These are phyloP conservation scores for Populus davidiana DNA, from an alignment of 345 rosid species.

Conservation along the genomic window DNA sequence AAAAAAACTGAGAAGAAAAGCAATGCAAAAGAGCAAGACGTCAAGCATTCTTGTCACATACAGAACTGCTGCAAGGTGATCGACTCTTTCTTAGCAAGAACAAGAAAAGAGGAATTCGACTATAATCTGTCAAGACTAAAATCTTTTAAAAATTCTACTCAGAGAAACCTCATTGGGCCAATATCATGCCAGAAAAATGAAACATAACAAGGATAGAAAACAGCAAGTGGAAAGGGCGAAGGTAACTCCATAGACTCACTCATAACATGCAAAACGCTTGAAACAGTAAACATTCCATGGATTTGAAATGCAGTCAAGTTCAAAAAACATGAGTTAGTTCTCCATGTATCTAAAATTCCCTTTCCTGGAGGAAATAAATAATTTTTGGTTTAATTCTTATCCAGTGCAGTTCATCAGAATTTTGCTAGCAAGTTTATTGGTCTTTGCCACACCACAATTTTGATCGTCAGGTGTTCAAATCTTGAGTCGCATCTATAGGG, in stretches of 20 bases:
- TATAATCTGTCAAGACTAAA: not conserved
- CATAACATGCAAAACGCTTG: not conserved
- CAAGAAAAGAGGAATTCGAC: not conserved
- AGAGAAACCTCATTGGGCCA: not conserved
- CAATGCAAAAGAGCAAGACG: not conserved
- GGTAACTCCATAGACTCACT: not conserved
- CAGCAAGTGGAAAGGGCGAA: not conserved
- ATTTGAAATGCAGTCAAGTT: not conserved
- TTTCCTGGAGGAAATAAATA: not conserved
- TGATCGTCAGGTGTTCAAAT: not conserved
- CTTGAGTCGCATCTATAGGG: conserved; percentile 1
- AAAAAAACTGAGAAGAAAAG: accelerated
- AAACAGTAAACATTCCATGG: not conserved
- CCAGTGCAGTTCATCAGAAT: not conserved
- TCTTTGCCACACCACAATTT: not conserved
- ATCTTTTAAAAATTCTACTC: not conserved
- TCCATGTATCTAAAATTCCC: too few relatives aligned
- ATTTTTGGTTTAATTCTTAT: not conserved
- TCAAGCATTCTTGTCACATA: not conserved
- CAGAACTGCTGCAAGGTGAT: not conserved
- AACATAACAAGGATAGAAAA: not conserved
- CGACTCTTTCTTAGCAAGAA: not conserved
- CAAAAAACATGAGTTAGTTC: not conserved
- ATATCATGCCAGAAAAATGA: not conserved
- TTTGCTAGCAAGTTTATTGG: conserved; percentile 3